A percentile compares a stretch with the other conserved stretches of the same genome.
Conservation (phyloP, 208 protist species). For the Leishmania amazonensis region DNA sequence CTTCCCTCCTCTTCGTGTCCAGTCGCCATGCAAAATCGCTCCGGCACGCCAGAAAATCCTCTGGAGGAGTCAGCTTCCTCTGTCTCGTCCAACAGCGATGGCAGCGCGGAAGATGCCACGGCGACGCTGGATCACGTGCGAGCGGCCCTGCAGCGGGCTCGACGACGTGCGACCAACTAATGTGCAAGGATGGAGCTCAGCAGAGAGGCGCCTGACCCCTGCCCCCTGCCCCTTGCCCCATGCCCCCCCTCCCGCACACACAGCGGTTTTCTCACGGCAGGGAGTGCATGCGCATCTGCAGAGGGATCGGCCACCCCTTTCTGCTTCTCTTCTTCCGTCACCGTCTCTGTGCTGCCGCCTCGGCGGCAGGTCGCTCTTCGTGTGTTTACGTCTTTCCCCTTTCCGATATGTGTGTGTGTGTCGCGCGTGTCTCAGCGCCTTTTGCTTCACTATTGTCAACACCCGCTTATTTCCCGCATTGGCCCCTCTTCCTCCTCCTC, state of each 20-base stretch:
- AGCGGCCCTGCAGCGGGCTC: constrained; percentile 37
- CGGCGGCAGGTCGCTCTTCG: too few species aligned
- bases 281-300: neutral
- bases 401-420: too few species aligned
- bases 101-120: constrained; percentile 9
- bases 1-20: neutral
- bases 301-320: neutral
- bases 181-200: neutral
- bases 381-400: too few species aligned
- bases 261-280: neutral
- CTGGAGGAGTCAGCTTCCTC: neutral
- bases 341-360: neutral
- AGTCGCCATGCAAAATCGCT: too few species aligned
- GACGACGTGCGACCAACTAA: constrained; percentile 13
- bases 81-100: neutral
- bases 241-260: neutral
- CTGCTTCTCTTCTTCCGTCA: neutral
- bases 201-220: neutral
- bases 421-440: neutral
- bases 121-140: constrained; percentile 39
- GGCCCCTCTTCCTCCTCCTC: too few species aligned
- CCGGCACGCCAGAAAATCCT: neutral
- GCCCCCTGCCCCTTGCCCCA: neutral
- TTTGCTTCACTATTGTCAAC: neutral
- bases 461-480: neutral